Evolutionary conservation across 2,329 filamentous ascomycete species (phyloP).

Genomic region (Didymellaceae sp.): DNA sequence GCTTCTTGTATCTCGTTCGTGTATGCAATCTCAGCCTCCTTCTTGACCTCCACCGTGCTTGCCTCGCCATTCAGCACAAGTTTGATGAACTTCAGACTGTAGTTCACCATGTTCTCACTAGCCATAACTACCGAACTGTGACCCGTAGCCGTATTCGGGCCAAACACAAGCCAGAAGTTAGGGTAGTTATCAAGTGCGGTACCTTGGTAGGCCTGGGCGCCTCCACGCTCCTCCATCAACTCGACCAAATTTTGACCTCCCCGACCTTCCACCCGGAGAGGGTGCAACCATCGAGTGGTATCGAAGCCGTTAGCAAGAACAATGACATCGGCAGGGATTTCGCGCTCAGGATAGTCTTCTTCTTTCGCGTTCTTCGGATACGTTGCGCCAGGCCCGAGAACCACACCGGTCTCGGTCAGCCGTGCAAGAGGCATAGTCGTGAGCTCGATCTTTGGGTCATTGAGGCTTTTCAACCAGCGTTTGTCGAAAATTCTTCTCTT

Average conservation of each 20-base stretch:
- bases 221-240: slow-evolving; percentile 66
- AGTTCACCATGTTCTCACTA: slow-evolving; percentile 67
- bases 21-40: slow-evolving; percentile 74
- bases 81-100: slow-evolving; percentile 64
- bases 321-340: slow-evolving; percentile 65
- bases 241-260: slow-evolving; percentile 59
- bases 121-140: slow-evolving; percentile 67
- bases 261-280: slow-evolving; percentile 61
- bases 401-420: slow-evolving; percentile 58
- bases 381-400: slow-evolving; percentile 57
- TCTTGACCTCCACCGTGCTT: slow-evolving; percentile 86
- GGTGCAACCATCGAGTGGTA: slow-evolving; percentile 61
- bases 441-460: slow-evolving; percentile 61
- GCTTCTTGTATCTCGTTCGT: slow-evolving; percentile 52
- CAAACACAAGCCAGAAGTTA: slow-evolving; percentile 70
- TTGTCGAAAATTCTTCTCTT: slow-evolving; percentile 69
- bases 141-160: slow-evolving; percentile 68
- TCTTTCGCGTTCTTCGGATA: slow-evolving; percentile 53
- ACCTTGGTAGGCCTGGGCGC: slow-evolving; percentile 66
- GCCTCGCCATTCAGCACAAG: slow-evolving; percentile 82
- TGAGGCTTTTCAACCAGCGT: slow-evolving; percentile 61
- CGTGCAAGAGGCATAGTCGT: slow-evolving; percentile 59
- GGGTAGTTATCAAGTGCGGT: slow-evolving; percentile 61
- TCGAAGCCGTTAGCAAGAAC: slow-evolving; percentile 68
- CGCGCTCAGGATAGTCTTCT: slow-evolving; percentile 42